phyloP scores from a whole-genome alignment of 2,329 filamentous ascomycete genomes.

The Cladophialophora yegresii region DNA sequence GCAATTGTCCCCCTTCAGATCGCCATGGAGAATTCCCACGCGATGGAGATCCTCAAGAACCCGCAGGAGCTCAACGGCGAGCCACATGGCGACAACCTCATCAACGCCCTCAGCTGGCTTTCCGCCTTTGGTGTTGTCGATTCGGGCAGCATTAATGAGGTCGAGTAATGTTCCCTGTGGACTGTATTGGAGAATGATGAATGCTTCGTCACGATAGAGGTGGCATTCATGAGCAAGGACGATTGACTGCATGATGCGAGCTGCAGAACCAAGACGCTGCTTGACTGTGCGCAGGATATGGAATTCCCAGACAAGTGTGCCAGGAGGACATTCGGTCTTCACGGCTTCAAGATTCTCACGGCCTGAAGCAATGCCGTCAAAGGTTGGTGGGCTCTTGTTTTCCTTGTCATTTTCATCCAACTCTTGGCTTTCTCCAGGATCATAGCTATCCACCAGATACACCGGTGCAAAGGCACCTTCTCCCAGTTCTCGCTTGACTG shows the following conservation, averaged over 20 bases:
- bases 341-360: conserved; percentile 76
- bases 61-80: conserved; percentile 84
- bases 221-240: conserved; percentile 87
- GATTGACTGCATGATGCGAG: conserved; percentile 72
- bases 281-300: conserved; percentile 88
- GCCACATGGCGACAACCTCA: conserved; percentile 91
- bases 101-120: conserved; percentile 64
- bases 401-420: conserved; percentile 52
- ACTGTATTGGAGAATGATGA: conserved; percentile 82
- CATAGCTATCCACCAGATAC: conserved; percentile 79
- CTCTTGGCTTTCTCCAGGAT: conserved; percentile 52
- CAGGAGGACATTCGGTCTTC: conserved; percentile 90
- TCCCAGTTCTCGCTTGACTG: conserved; percentile 80
- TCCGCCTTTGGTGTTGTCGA: conserved; percentile 59
- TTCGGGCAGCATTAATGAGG: conserved; percentile 81
- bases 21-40: conserved; percentile 80
- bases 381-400: conserved; percentile 47
- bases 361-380: conserved; percentile 37
- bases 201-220: conserved; percentile 85
- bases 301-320: conserved; percentile 74
- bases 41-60: conserved; percentile 84
- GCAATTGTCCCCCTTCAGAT: conserved; percentile 94
- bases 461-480: conserved; percentile 94
- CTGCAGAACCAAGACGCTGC: conserved; percentile 65
- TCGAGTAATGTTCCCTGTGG: conserved; percentile 93